A percentile compares a stretch with the other conserved stretches of the same genome.
These are phyloP conservation scores for Phialemoniopsis sp. DNA, from an alignment of 2,329 filamentous ascomycete genomes.

Conservation along the genomic window DNA sequence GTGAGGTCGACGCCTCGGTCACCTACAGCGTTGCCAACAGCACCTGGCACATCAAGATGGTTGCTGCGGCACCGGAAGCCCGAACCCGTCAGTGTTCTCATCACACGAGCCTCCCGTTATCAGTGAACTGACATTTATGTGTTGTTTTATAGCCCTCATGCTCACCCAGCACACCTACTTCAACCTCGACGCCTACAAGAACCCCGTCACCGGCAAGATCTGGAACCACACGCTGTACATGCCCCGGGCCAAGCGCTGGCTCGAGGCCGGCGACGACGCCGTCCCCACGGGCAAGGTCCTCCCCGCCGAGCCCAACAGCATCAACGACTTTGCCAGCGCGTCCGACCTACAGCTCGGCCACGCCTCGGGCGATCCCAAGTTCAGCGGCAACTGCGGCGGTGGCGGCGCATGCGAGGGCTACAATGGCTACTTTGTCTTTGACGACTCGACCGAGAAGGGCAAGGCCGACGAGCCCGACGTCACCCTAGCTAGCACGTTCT, in stretches of 20 bases:
- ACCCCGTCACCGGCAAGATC: constrained; percentile 48
- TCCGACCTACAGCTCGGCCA: constrained; percentile 58
- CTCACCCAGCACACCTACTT: constrained; percentile 65
- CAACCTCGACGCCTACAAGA: constrained; percentile 62
- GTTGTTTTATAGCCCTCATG: constrained; percentile 44
- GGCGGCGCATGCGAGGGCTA: constrained; percentile 68
- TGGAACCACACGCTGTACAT: constrained; percentile 61
- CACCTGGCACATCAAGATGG: constrained; percentile 57
- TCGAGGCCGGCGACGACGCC: constrained; percentile 50
- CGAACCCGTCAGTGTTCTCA: constrained; percentile 37
- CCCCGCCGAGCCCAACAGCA: constrained; percentile 46
- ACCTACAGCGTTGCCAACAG: constrained; percentile 57
- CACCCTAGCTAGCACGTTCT: constrained; percentile 55
- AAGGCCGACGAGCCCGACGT: constrained; percentile 34
- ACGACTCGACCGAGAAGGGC: constrained; percentile 24
- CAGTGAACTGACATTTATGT: background rate
- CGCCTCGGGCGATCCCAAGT: constrained; percentile 48
- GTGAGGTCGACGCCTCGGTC: constrained; percentile 55
- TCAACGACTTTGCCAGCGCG: constrained; percentile 63
- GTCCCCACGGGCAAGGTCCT: constrained; percentile 60
- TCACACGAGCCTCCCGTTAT: too few relatives aligned
- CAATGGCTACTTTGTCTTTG: constrained; percentile 55
- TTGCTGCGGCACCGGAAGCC: constrained; percentile 47
- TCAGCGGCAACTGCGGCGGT: constrained; percentile 57
- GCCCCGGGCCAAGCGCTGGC: constrained; percentile 56